Evolutionary conservation across 352 stramenopile genomes (phyloP).

Genomic region (Phytophthora idaei): DNA sequence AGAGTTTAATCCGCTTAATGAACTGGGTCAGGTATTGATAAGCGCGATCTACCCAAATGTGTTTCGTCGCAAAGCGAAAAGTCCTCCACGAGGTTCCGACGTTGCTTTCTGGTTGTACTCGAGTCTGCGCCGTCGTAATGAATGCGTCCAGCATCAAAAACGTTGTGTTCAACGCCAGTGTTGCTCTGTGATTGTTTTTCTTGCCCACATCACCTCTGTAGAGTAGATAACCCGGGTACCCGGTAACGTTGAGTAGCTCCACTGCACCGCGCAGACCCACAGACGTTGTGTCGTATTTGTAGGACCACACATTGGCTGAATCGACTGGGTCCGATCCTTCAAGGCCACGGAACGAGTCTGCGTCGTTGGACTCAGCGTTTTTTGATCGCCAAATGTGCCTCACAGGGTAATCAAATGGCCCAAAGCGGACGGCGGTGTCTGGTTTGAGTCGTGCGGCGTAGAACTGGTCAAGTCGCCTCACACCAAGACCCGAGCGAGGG

Average conservation of each 20-base stretch:
- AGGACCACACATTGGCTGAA: conserved; percentile 32
- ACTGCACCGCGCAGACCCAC: conserved; percentile 37
- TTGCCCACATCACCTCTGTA: conserved; percentile 11
- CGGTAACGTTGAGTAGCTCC: conserved; percentile 29
- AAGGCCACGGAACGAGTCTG: conserved; percentile 14
- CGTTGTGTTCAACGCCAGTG: conserved; percentile 25
- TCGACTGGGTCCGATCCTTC: conserved; percentile 20
- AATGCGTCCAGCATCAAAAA: conserved; percentile 50
- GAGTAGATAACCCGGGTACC: conserved; percentile 34
- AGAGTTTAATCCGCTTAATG: conserved; percentile 3
- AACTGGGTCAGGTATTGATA: conserved; percentile 34
- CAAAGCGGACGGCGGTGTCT: conserved; percentile 36
- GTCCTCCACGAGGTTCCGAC: conserved; percentile 1
- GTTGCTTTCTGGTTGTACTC: not conserved
- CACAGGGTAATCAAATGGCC: conserved; percentile 50
- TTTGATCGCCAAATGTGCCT: conserved; percentile 33
- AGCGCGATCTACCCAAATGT: conserved; percentile 44
- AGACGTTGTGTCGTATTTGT: conserved; percentile 47
- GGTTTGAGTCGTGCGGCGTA: conserved; percentile 28
- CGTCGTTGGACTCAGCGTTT: conserved; percentile 1
- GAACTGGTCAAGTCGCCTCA: conserved; percentile 27
- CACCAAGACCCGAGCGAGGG: conserved; percentile 48
- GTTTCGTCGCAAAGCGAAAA: conserved; percentile 33
- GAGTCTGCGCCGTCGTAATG: conserved; percentile 6
- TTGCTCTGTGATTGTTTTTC: conserved; percentile 1